A percentile compares a stretch with the other conserved stretches of the same genome.
These are phyloP conservation scores for Cucumis melo DNA, from an alignment of 306 rosid genomes.

Conservation along the genomic window DNA sequence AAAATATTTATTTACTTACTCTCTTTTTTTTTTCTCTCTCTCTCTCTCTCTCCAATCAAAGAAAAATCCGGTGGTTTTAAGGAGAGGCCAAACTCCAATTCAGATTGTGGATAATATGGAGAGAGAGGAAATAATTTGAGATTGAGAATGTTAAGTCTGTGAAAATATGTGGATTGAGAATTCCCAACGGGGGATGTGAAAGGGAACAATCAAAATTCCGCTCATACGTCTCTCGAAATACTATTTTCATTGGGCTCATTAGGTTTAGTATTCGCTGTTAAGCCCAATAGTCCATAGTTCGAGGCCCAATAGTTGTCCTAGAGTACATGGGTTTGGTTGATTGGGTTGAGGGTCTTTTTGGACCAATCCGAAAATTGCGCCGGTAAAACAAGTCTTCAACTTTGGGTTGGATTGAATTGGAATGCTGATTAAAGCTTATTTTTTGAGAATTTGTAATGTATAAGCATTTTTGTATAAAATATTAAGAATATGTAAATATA, in stretches of 20 bases:
- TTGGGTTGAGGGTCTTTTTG: too few species aligned
- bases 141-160: not conserved
- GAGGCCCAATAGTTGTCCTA: not conserved
- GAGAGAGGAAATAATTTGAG: not conserved
- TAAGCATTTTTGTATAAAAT: too few species aligned
- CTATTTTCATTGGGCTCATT: not conserved
- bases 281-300: not conserved
- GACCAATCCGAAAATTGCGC: too few species aligned
- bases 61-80: conserved; percentile 34
- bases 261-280: not conserved
- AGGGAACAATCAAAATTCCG: not conserved
- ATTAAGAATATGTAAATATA: too few species aligned
- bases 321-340: too few species aligned
- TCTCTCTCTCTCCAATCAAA: not conserved
- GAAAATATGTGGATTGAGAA: conserved; percentile 22
- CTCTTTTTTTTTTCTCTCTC: not conserved
- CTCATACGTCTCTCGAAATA: not conserved
- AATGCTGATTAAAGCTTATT: too few species aligned
- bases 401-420: too few species aligned
- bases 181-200: conserved; percentile 11
- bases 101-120: conserved; percentile 39
- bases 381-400: too few species aligned
- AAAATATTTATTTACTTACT: not conserved
- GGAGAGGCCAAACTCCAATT: not conserved
- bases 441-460: too few species aligned